Conservation (phyloP, 257 asterid genomes). For the Knoxia roxburghii region DNA sequence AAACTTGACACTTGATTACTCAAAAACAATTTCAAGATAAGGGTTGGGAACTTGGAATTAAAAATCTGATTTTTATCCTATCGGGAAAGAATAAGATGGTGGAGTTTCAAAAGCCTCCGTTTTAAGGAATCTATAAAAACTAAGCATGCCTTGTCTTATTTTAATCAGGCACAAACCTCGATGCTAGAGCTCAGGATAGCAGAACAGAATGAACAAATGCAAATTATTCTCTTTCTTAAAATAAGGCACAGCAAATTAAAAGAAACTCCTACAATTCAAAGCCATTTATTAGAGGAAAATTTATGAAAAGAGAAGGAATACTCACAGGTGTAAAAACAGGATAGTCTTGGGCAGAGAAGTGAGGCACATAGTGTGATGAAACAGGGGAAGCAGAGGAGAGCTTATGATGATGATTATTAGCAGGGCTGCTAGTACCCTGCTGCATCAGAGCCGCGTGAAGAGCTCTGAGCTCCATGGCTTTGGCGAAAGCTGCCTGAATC, state of each 20-base stretch:
- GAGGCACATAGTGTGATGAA: conserved; percentile 46
- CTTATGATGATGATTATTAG: conserved; percentile 15
- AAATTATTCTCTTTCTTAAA: neutral
- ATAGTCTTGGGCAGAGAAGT: conserved; percentile 80
- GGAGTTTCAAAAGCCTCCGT: conserved; percentile 7
- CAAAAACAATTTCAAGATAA: too few species aligned
- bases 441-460: conserved; percentile 83
- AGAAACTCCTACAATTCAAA: neutral
- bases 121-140: conserved; percentile 2
- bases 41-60: too few species aligned
- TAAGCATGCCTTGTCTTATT: neutral
- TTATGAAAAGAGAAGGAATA: neutral
- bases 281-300: neutral
- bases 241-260: neutral
- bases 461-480: conserved; percentile 86
- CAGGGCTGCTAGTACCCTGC: conserved; percentile 62
- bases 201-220: neutral
- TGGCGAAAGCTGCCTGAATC: conserved; percentile 70
- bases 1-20: neutral
- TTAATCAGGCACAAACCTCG: neutral
- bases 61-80: too few species aligned
- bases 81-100: neutral
- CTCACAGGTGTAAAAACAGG: conserved; percentile 94
- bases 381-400: conserved; percentile 60
- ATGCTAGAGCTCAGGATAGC: neutral